Evolutionary conservation across 2,329 filamentous ascomycete species (phyloP).

Genomic region (Cladorrhinum sp.): DNA sequence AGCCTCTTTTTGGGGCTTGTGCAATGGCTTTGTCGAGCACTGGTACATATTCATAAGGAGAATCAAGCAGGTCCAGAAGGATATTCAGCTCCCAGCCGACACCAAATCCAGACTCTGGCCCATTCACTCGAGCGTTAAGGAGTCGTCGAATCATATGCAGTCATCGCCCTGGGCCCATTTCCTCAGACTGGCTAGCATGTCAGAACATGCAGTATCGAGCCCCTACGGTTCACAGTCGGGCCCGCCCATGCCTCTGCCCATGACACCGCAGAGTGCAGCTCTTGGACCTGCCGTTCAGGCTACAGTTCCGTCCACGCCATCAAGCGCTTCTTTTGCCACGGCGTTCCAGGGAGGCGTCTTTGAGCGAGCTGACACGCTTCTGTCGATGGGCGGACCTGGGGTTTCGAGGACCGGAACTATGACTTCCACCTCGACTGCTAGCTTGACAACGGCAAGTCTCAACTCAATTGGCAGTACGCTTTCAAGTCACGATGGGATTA

Average conservation of each 20-base stretch:
- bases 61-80: constrained; percentile 54
- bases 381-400: constrained; percentile 56
- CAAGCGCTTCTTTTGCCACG: constrained; percentile 53
- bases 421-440: constrained; percentile 55
- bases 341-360: constrained; percentile 59
- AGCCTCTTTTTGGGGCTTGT: constrained; percentile 63
- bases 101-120: constrained; percentile 73
- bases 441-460: constrained; percentile 52
- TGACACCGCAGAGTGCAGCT: constrained; percentile 85
- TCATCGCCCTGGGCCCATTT: constrained; percentile 56
- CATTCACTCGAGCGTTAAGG: constrained; percentile 78
- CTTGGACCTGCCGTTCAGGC: constrained; percentile 87
- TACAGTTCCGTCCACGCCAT: constrained; percentile 72
- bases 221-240: constrained; percentile 28
- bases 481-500: constrained; percentile 30
- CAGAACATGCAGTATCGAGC: constrained; percentile 22
- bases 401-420: constrained; percentile 57
- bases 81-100: constrained; percentile 58
- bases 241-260: constrained; percentile 53
- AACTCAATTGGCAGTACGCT: constrained; percentile 32
- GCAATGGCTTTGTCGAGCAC: constrained; percentile 69
- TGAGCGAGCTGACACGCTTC: constrained; percentile 56
- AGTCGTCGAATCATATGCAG: constrained; percentile 70
- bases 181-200: constrained; percentile 17
- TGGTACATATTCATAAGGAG: constrained; percentile 65